A percentile compares a stretch with the other conserved stretches of the same genome.
These are phyloP conservation scores for Sporisorium iseilematis-ciliati DNA, from an alignment of 1,284 basidiomycete genomes.

Conservation along the genomic window DNA sequence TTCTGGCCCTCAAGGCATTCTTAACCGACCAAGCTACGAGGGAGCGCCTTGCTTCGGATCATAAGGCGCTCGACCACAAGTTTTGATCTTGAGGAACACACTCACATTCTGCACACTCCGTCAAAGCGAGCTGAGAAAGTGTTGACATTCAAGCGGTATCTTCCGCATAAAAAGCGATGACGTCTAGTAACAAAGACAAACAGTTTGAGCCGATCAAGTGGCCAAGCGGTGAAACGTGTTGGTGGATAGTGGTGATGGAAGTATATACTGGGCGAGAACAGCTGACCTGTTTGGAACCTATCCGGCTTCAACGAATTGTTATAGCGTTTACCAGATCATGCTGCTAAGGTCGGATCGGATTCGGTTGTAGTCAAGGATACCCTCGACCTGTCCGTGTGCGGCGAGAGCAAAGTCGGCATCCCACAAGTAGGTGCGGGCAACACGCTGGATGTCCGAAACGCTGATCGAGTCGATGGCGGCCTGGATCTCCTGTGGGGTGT, in stretches of 20 bases:
- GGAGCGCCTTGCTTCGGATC: no score
- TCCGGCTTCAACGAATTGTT: neutral
- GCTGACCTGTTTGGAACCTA: no score
- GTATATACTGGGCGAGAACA: constrained; percentile 1
- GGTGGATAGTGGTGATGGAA: constrained; percentile 7
- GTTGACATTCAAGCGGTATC: constrained; percentile 36
- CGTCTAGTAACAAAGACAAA: constrained; percentile 22
- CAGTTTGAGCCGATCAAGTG: neutral
- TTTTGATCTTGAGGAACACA: no score
- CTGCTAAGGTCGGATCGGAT: constrained; percentile 70
- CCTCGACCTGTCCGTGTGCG: constrained; percentile 74
- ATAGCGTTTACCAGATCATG: constrained; percentile 65
- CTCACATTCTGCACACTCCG: neutral
- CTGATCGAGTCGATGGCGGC: constrained; percentile 89
- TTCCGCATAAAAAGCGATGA: constrained; percentile 35
- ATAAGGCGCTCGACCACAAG: no score
- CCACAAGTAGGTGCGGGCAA: constrained; percentile 96
- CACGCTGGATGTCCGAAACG: constrained; percentile 89
- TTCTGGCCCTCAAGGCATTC: no score
- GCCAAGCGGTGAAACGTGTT: constrained; percentile 6
- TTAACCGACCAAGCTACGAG: no score
- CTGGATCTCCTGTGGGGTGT: constrained; percentile 93
- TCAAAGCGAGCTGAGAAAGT: constrained; percentile 21
- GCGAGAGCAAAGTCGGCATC: constrained; percentile 78
- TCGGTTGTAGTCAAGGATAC: constrained; percentile 75